Conservation (phyloP, 345 rosid species). For the Populus euphratica region DNA sequence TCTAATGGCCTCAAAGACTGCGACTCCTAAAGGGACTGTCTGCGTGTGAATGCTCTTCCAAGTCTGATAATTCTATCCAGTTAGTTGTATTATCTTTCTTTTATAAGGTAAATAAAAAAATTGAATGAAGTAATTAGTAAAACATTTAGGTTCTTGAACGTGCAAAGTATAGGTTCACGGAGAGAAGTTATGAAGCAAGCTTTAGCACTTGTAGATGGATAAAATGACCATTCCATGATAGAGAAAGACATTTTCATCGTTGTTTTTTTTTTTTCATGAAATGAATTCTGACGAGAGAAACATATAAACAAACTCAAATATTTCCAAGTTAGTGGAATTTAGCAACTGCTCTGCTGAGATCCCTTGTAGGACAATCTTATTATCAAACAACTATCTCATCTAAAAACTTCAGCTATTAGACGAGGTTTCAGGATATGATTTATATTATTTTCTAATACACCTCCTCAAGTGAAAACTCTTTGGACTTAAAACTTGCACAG, state of each 20-base stretch:
- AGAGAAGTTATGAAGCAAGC: slow-evolving; percentile 5
- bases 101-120: no score
- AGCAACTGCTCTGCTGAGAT: no score
- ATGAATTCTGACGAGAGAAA: background rate
- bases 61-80: background rate
- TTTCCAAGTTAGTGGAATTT: no score
- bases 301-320: background rate
- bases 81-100: no score
- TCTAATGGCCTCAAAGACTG: background rate
- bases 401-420: no score
- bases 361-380: no score
- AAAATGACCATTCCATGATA: slow-evolving; percentile 39
- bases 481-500: no score
- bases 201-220: slow-evolving; percentile 12
- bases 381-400: no score
- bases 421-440: no score
- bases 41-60: background rate
- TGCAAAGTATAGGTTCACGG: background rate
- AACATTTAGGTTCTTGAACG: slow-evolving; percentile 4
- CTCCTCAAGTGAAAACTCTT: no score
- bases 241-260: slow-evolving; percentile 61
- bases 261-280: background rate
- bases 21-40: background rate
- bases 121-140: no score
- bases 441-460: no score